These are phyloP conservation scores for Bruguiera parviflora DNA, from an alignment of 345 rosid species.

Conservation along the genomic window DNA sequence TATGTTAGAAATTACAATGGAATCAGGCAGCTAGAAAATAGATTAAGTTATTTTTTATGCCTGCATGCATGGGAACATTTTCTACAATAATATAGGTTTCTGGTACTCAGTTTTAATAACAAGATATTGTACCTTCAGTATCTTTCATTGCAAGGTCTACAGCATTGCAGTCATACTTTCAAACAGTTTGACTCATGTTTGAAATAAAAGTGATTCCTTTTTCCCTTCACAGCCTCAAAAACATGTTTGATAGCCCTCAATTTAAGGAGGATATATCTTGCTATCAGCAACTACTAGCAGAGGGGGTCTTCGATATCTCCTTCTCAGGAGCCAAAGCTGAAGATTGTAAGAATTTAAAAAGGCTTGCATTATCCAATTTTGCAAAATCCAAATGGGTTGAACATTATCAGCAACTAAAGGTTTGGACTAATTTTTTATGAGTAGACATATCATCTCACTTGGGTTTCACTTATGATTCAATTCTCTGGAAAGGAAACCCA, in stretches of 20 bases:
- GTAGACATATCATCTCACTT: background rate
- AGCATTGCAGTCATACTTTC: background rate
- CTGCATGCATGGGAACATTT: background rate
- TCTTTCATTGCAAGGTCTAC: no score
- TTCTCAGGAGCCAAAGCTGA: constrained; percentile 50
- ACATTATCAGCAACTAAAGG: constrained; percentile 56
- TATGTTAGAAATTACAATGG: background rate
- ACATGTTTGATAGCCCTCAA: constrained; percentile 76
- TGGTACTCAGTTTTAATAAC: no score
- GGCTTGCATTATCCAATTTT: constrained; percentile 47
- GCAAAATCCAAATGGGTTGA: constrained; percentile 74
- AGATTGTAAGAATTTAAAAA: constrained; percentile 58
- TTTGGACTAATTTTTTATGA: constrained; percentile 23
- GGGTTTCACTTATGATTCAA: constrained; percentile 4
- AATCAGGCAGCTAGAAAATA: background rate
- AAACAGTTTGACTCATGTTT: background rate
- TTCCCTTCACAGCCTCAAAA: constrained; percentile 57
- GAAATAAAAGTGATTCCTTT: constrained; percentile 13
- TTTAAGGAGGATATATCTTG: constrained; percentile 73
- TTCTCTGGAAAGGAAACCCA: constrained; percentile 5
- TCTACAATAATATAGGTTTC: no score
- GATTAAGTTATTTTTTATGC: background rate
- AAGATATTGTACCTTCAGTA: no score
- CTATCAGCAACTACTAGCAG: constrained; percentile 67
- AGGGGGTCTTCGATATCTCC: constrained; percentile 76